Conservation (phyloP, 2,329 filamentous ascomycete genomes). For the Zasmidium angulare region DNA sequence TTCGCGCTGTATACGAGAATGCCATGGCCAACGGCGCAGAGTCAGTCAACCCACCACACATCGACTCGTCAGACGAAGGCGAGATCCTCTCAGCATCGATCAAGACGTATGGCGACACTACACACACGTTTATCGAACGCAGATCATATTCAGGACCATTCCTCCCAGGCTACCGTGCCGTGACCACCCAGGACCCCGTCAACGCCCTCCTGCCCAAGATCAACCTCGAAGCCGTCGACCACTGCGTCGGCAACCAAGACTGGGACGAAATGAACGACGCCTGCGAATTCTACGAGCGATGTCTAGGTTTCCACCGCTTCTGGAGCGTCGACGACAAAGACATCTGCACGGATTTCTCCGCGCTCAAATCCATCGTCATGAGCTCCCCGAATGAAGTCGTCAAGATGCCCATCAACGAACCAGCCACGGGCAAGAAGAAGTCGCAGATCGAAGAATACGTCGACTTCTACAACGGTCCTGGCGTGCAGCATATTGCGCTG, state of each 20-base stretch:
- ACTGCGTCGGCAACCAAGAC: constrained; percentile 96
- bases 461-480: constrained; percentile 83
- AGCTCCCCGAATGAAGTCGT: constrained; percentile 76
- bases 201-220: constrained; percentile 61
- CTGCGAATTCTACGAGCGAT: constrained; percentile 76
- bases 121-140: constrained; percentile 83
- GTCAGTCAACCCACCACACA: constrained; percentile 62
- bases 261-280: constrained; percentile 80
- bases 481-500: constrained; percentile 91
- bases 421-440: constrained; percentile 83
- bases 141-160: constrained; percentile 71
- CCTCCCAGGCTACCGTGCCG: constrained; percentile 75
- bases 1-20: constrained; percentile 72
- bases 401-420: constrained; percentile 99
- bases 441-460: constrained; percentile 89
- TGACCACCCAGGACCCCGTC: constrained; percentile 48
- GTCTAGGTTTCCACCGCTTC: constrained; percentile 92
- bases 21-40: constrained; percentile 67
- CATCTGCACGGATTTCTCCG: constrained; percentile 90
- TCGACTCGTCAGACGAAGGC: constrained; percentile 54
- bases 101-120: constrained; percentile 91
- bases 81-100: constrained; percentile 77
- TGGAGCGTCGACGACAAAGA: constrained; percentile 94
- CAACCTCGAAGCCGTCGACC: constrained; percentile 75
- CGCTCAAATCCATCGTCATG: constrained; percentile 89